Evolutionary conservation across 441 rosid species (phyloP).

Genomic region (Populus hybrid): DNA sequence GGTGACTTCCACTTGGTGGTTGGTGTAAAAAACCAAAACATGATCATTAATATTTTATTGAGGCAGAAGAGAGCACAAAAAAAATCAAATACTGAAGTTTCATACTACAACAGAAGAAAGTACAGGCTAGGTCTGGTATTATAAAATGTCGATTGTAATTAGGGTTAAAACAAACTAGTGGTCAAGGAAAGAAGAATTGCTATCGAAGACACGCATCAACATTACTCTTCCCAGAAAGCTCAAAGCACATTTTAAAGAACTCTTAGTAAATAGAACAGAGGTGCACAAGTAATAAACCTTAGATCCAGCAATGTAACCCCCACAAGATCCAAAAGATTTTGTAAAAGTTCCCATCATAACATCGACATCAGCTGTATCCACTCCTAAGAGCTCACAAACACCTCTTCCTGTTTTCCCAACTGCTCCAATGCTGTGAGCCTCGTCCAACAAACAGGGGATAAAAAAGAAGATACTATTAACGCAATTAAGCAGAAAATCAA

Average conservation of each 20-base stretch:
- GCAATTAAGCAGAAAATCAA: neutral
- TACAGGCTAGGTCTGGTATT: neutral
- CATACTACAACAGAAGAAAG: neutral
- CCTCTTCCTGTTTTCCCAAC: constrained; percentile 89
- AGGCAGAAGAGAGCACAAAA: neutral
- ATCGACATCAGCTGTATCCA: constrained; percentile 83
- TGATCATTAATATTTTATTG: neutral
- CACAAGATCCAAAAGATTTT: constrained; percentile 89
- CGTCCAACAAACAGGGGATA: constrained; percentile 31
- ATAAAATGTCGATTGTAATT: neutral
- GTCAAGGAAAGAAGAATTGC: neutral
- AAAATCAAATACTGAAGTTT: neutral
- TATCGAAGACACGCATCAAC: neutral
- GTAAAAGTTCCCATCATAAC: constrained; percentile 98
- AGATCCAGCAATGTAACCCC: constrained; percentile 90
- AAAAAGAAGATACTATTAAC: neutral
- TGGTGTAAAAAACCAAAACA: neutral
- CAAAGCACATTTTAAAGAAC: neutral
- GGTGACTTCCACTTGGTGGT: neutral
- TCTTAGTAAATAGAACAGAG: neutral
- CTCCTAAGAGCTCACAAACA: constrained; percentile 88
- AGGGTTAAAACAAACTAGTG: neutral
- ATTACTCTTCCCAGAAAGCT: neutral
- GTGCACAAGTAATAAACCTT: constrained; percentile 43
- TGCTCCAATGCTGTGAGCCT: constrained; percentile 95